Conservation (phyloP, 2,329 filamentous ascomycete genomes). For the Moelleriella libera region DNA sequence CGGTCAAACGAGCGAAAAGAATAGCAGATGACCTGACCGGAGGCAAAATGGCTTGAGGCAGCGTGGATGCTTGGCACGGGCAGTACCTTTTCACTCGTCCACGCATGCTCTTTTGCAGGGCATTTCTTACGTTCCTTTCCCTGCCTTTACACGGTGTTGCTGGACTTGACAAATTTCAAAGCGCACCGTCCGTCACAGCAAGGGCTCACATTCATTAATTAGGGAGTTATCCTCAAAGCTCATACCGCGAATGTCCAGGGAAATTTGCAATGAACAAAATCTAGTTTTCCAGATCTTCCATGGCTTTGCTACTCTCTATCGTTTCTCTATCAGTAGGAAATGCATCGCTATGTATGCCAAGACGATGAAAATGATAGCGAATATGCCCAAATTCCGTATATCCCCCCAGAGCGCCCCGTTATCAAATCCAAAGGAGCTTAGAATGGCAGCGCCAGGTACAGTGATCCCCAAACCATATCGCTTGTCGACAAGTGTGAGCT, state of each 20-base stretch:
- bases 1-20: slow-evolving; percentile 36
- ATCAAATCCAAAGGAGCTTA: slow-evolving; percentile 90
- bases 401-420: slow-evolving; percentile 78
- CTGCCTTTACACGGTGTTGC: too few relatives aligned
- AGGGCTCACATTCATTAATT: too few relatives aligned
- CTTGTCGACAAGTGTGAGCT: slow-evolving; percentile 77
- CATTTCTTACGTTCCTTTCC: too few relatives aligned
- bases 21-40: slow-evolving; percentile 46
- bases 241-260: too few relatives aligned
- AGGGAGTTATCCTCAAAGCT: too few relatives aligned
- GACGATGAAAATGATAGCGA: slow-evolving; percentile 71
- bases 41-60: slow-evolving; percentile 30
- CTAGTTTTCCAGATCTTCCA: neutral
- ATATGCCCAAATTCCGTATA: slow-evolving; percentile 65
- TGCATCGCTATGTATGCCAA: slow-evolving; percentile 91
- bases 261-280: neutral
- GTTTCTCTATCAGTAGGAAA: slow-evolving; percentile 76
- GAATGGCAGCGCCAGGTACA: slow-evolving; percentile 83
- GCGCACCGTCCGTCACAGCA: too few relatives aligned
- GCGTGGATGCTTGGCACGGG: neutral
- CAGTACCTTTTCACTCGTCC: too few relatives aligned
- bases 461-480: slow-evolving; percentile 96
- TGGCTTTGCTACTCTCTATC: slow-evolving; percentile 16
- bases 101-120: too few relatives aligned
- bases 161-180: neutral